phyloP scores from a whole-genome alignment of 768 basidiomycete species.

The Neoboletus brunneissimus region DNA sequence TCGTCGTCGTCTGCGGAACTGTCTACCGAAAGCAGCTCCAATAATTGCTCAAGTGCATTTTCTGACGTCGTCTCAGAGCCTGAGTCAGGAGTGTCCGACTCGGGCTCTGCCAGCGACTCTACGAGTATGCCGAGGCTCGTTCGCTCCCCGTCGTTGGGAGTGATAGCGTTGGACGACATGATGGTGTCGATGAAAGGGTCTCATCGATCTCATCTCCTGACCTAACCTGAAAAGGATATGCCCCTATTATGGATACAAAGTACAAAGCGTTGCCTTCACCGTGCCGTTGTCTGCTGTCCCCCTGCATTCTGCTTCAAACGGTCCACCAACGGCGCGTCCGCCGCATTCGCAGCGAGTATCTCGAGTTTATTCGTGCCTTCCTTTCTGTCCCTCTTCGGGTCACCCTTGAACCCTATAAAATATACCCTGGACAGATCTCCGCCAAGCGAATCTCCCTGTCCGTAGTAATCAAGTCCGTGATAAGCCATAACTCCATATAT shows the following conservation, averaged over 20 bases:
- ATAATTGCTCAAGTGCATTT: background rate
- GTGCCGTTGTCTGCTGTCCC: conserved; percentile 63
- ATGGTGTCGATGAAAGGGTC: background rate
- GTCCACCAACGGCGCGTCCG: conserved; percentile 68
- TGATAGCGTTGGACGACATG: background rate
- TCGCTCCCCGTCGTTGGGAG: background rate
- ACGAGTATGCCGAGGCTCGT: background rate
- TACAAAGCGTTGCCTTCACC: conserved; percentile 23
- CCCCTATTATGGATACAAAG: conserved; percentile 5
- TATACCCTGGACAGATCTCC: conserved; percentile 66
- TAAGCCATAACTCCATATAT: conserved; percentile 20
- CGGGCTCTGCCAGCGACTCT: background rate
- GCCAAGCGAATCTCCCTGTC: conserved; percentile 64
- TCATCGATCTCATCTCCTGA: background rate
- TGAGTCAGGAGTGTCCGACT: background rate
- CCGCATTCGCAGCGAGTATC: conserved; percentile 77
- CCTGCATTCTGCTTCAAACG: conserved; percentile 54
- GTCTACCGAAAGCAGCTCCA: background rate
- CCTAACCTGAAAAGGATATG: background rate
- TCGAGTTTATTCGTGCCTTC: conserved; percentile 64
- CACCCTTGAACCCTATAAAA: conserved; percentile 83
- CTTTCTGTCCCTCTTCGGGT: conserved; percentile 50
- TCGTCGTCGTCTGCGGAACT: background rate
- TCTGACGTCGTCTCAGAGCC: background rate
- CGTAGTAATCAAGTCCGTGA: conserved; percentile 7